Evolutionary conservation across 23 red algal genomes (phyloP).

Genomic region (Gracilaria domingensis): DNA sequence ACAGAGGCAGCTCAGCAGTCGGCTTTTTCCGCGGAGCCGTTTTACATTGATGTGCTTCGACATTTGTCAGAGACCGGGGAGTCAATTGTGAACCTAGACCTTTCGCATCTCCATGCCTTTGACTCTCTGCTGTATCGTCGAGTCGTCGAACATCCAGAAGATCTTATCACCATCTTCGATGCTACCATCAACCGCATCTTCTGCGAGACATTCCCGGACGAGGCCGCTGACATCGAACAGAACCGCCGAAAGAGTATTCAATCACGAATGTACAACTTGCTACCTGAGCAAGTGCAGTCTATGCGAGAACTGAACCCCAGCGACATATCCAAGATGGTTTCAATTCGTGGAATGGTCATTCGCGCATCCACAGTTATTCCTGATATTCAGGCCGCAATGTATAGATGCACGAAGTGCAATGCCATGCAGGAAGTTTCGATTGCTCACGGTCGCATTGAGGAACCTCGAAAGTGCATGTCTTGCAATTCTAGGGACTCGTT

Average conservation of each 20-base stretch:
- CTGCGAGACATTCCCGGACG: slow-evolving; percentile 55
- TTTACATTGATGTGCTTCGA: slow-evolving; percentile 70
- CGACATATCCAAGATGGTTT: slow-evolving; percentile 80
- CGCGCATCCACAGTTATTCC: slow-evolving; percentile 84
- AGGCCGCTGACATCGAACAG: slow-evolving; percentile 42
- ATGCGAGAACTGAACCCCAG: slow-evolving; percentile 91
- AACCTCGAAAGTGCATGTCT: slow-evolving; percentile 81
- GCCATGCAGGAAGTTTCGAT: slow-evolving; percentile 77
- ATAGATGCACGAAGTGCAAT: slow-evolving; percentile 86
- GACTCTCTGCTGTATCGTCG: slow-evolving; percentile 72
- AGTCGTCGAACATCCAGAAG: slow-evolving; percentile 80
- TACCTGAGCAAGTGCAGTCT: slow-evolving; percentile 68
- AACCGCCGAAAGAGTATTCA: slow-evolving; percentile 55
- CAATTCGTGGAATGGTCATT: slow-evolving; percentile 95
- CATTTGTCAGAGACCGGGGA: slow-evolving; percentile 78
- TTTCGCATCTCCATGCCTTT: slow-evolving; percentile 74
- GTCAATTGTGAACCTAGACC: slow-evolving; percentile 79
- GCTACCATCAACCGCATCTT: slow-evolving; percentile 75
- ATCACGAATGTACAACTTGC: slow-evolving; percentile 81
- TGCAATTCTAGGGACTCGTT: slow-evolving; percentile 84
- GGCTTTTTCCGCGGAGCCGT: background rate
- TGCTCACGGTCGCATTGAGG: slow-evolving; percentile 81
- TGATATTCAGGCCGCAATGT: slow-evolving; percentile 92
- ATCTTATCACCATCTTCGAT: slow-evolving; percentile 91
- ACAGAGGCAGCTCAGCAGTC: background rate